Evolutionary conservation across 805 yeast species (phyloP), one percentile per base, ranked within the genome.

Genomic region (Teunomyces panamensis): DNA sequence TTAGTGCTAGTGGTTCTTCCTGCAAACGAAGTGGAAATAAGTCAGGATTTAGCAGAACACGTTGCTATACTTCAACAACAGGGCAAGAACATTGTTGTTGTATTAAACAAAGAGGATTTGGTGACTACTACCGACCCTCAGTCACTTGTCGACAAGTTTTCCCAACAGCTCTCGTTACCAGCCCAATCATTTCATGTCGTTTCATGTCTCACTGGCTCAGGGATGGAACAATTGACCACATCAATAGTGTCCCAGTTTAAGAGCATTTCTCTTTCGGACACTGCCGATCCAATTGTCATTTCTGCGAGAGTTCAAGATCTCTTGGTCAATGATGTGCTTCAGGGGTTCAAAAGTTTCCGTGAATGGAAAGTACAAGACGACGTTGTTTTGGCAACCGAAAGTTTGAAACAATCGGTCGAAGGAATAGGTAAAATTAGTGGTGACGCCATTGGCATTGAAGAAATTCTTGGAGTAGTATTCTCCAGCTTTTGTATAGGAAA

Each of bases 351-450:
- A n/a, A 83, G 82, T 49, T 89, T 87, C 58, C 59, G 76, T 13
- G 47, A 59, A 1, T 76, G 76, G 60, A 76, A 73, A 45, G 68
- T 74, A 3, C 64, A 71, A 13, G 80, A 80, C 36, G 97, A 91
- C 55, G 81, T 89, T 1, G 92, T 89, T 0, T 63, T 89, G 33
- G 96, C 96, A 0, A 71, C 88, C 0, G 96, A 92, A 50, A 84
- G 86, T 47, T 71, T 94, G 34, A 77, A 78, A 43, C 77, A 77
- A 43, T 83, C 96, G 0, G 82, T 85, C 14, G 89, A 85, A 10
- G 97, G 97, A 0, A 86, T 94, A 33, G 97, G 97, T 0, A 87
- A 84, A 58, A 87, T 94, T 24, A 91, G 97, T 0, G 99, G 98
- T 1, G 87, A 87, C 34, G 79, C 89, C 0, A 81, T 92, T 10